Base-by-base conservation (phyloP, 345 rosid genomes). In the Populus pruinosa region DNA sequence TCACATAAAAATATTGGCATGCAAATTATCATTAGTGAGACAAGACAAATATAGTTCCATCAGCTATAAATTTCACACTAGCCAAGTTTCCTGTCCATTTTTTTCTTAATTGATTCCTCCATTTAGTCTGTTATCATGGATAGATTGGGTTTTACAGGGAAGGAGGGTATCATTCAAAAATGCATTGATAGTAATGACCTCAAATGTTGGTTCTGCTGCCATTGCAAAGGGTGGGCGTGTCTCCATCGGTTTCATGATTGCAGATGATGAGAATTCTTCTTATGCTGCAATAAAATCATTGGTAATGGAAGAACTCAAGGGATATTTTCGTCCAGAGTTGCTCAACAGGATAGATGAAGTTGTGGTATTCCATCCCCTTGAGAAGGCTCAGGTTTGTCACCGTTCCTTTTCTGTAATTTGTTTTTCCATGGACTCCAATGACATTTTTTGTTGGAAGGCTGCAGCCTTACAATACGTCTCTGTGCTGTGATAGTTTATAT, bases 291-390 rank as follows among this genome's bases (percentile, higher is more conserved):
- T 93, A 87, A 92, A 90, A 83, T 85, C 93, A 29, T 77, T 92
- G 70, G 93, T 96, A 43, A 85, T 85, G 67, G 97, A 93, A 83
- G 97, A 96, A 86, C 94, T 96, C 69, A 93, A 93, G 81, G 80
- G 83, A 75, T 96, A 90, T 76, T 96, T 96, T 83, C 93, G 98
- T 72, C 99, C 99, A 0, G 99, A 96, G 89, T 82, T 96, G 73
- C 91, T 96, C 84, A 96, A 96, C 89, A 88, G 99, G 83, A 87
- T 96, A 17, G 98, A 96, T 78, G 99, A 96, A 88, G 84, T 96
- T 59, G 94, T 96, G n/a, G 91, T 96, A 71, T 96, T 96, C 86
- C 89, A 84, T 39, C 79, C 94, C 80, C 98, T 96, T 1, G 90
- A 91, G 85, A 89, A 88, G 85, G 71, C 84, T 85, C 99, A 93